phyloP scores from a whole-genome alignment of 495 filamentous ascomycete species.

The Sporormia fimetaria region DNA sequence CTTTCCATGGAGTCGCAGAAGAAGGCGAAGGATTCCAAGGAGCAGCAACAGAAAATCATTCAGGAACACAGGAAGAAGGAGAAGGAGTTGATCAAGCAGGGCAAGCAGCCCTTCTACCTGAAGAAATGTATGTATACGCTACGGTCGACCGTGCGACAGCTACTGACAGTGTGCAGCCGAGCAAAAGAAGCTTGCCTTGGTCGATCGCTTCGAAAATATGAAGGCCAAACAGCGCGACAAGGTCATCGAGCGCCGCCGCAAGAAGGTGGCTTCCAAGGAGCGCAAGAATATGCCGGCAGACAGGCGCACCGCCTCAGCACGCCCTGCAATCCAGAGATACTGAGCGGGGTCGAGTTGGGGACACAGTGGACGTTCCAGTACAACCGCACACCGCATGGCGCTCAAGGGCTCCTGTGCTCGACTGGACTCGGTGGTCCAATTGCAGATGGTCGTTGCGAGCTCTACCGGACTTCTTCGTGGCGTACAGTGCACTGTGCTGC shows the following conservation, averaged over 20 bases:
- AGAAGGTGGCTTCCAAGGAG: constrained; percentile 73
- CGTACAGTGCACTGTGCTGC: no score
- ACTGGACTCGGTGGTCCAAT: no score
- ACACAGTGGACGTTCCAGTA: no score
- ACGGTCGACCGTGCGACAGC: background rate
- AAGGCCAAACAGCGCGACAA: constrained; percentile 69
- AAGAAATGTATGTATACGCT: constrained; percentile 45
- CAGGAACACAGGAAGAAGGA: constrained; percentile 67
- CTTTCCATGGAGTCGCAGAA: constrained; percentile 46
- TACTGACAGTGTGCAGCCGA: constrained; percentile 40
- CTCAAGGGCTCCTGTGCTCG: no score
- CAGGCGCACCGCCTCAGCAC: constrained; percentile 30
- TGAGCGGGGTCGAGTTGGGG: no score
- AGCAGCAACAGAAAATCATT: constrained; percentile 52
- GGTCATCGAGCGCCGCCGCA: constrained; percentile 67
- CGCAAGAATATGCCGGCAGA: constrained; percentile 63
- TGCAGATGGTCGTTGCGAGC: no score
- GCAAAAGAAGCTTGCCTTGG: constrained; percentile 69
- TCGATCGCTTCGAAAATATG: constrained; percentile 68
- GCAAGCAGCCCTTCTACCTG: constrained; percentile 86
- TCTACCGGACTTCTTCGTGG: no score
- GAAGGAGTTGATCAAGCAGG: constrained; percentile 62
- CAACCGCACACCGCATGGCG: no score
- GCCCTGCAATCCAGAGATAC: no score
- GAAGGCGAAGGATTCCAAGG: constrained; percentile 55